Base-by-base conservation (phyloP, 176 grass and related monocot species). In the Avena eriantha region DNA sequence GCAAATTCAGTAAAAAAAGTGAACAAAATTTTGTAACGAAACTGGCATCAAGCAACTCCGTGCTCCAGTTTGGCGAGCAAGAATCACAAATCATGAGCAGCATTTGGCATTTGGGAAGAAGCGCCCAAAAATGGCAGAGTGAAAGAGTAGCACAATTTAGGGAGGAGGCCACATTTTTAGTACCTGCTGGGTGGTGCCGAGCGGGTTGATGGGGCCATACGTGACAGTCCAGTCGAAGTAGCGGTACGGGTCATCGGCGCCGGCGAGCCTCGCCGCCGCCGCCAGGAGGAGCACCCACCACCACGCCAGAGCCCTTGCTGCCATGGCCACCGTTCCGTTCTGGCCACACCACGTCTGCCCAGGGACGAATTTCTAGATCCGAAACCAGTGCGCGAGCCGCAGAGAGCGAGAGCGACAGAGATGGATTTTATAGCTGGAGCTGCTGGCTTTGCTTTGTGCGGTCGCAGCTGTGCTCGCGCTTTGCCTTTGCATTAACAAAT, bases 191-290 rank as follows among this genome's bases (percentile, higher is more conserved):
- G 73, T 80, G 60, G 86, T 41, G 80, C 90, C 90, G 60, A 98
- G 96, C 31, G 96, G 93, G 78, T 29, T 73, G 90, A 96, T 92
- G 45, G 81, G 73, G 3, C 96, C 96, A 48, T 96, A 96, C 3
- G 92, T 91, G 19, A 98, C 88, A 0, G 74, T 92, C 96, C 96
- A 98, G 57, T 92, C 95, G 85, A 91, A 96, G 71, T 79, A 98
- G 4, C 92, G 89, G 88, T 98, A 98, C 14, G 96, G 96, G 74
- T 98, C 93, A 4, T 96, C 96, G 45, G 92, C 92, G 66, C 10
- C 77, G 82, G 77, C 84, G 82, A 89, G 80, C 10, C 46, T 23
- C 41, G 7, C 31, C 19, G 56, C 36, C 60, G 10, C 36, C 35
- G 53, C 81, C 35, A 75, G 3, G 66, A 85, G 21, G 3, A 39